Evolutionary conservation across 208 protist genomes (phyloP).

Genomic region (Angomonas ambiguus): DNA sequence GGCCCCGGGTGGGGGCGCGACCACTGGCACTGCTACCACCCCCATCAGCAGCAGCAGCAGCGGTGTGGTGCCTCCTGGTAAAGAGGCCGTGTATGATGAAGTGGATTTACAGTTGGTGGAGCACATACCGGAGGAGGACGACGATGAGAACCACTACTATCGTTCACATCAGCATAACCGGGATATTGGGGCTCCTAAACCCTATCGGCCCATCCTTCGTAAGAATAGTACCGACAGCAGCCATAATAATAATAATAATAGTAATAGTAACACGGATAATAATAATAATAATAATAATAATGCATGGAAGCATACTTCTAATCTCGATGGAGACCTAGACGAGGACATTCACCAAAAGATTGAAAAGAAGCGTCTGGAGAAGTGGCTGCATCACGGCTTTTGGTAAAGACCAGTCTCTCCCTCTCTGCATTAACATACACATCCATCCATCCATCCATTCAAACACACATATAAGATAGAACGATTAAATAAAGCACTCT

Average conservation of each 20-base stretch:
- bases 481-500: no score
- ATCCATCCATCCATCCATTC: no score
- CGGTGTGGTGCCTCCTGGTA: background rate
- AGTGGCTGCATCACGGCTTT: background rate
- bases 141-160: constrained; percentile 62
- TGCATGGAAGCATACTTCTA: background rate
- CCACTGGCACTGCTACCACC: no score
- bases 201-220: no score
- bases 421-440: no score
- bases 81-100: constrained; percentile 2
- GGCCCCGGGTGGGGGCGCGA: background rate
- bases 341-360: background rate
- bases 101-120: background rate
- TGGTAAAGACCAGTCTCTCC: no score
- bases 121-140: constrained; percentile 24
- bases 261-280: background rate
- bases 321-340: background rate
- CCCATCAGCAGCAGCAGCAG: no score
- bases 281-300: no score
- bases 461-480: no score
- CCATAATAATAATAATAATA: constrained; percentile 9
- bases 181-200: constrained; percentile 26
- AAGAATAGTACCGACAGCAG: background rate
- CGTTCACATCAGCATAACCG: constrained; percentile 33
- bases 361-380: background rate